Percentiles rank a stretch among this genome's conserved stretches.
These are phyloP conservation scores for Aspergillus diversus DNA, from an alignment of 495 filamentous ascomycete genomes.

Conservation along the genomic window DNA sequence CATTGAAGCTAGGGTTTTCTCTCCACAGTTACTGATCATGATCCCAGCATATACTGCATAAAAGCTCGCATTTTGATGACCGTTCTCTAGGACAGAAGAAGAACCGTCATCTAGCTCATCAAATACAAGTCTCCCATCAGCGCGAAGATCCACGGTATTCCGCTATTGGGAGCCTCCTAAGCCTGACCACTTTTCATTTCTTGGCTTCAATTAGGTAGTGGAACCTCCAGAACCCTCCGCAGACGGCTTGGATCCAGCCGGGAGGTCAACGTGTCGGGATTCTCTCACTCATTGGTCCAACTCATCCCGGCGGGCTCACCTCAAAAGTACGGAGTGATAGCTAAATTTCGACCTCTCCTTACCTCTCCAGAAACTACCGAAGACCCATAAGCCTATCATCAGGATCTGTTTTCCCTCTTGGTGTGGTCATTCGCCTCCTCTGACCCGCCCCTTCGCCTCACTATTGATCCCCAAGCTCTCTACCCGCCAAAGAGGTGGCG, in stretches of 20 bases:
- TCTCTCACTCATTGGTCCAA: conserved; percentile 25
- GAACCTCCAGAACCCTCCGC: conserved; percentile 24
- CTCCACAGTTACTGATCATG: neutral
- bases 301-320: conserved; percentile 10
- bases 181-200: conserved; percentile 27
- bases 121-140: neutral
- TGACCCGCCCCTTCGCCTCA: conserved; percentile 31
- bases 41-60: neutral
- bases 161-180: conserved; percentile 17
- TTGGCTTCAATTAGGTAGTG: conserved; percentile 30
- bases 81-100: neutral
- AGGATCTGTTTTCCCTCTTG: conserved; percentile 12
- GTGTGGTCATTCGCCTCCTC: conserved; percentile 14
- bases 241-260: conserved; percentile 17
- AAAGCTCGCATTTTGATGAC: neutral
- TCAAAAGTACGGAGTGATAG: conserved; percentile 12
- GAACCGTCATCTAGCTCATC: conserved; percentile 7
- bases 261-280: conserved; percentile 29
- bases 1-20: neutral
- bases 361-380: conserved; percentile 13
- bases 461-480: conserved; percentile 20
- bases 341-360: conserved; percentile 16
- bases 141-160: conserved; percentile 6
- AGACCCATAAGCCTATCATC: conserved; percentile 1
- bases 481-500: conserved; percentile 29